Percentiles rank a stretch among this genome's conserved stretches.
Evolutionary conservation across 176 grass and related monocot genomes (phyloP).

Genomic region (Metroxylon sagu): DNA sequence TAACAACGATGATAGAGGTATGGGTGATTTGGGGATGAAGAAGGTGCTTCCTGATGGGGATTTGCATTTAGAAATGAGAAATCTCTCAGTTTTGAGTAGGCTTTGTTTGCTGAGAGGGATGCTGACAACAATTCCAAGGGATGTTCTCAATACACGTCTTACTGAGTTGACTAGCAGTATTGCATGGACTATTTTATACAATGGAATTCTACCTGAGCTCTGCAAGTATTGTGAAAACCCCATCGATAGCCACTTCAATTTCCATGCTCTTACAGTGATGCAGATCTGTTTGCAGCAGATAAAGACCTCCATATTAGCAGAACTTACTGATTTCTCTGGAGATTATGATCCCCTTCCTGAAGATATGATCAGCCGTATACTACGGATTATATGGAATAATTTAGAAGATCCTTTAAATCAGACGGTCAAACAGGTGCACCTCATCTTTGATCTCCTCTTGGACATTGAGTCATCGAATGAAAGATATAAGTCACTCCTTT

Average conservation of each 20-base stretch:
- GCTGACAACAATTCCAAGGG: slow-evolving; percentile 74
- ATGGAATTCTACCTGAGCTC: slow-evolving; percentile 78
- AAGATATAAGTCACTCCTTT: slow-evolving; percentile 37
- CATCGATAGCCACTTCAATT: slow-evolving; percentile 92
- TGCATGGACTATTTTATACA: slow-evolving; percentile 76
- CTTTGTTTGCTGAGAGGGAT: slow-evolving; percentile 93
- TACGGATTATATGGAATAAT: slow-evolving; percentile 95
- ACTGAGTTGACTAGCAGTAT: slow-evolving; percentile 28
- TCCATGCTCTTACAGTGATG: slow-evolving; percentile 92
- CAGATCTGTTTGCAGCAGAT: slow-evolving; percentile 99
- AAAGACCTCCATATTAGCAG: slow-evolving; percentile 64
- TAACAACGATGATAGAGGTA: slow-evolving; percentile 10
- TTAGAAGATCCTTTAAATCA: slow-evolving; percentile 94
- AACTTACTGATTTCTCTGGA: slow-evolving; percentile 53
- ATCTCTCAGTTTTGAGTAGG: slow-evolving; percentile 72
- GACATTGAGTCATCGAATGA: slow-evolving; percentile 58
- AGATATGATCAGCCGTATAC: slow-evolving; percentile 39
- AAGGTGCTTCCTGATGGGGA: slow-evolving; percentile 35
- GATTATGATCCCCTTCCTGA: slow-evolving; percentile 54
- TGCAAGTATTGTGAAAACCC: slow-evolving; percentile 92
- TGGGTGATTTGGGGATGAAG: not conserved
- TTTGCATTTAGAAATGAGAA: slow-evolving; percentile 43
- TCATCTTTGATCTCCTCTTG: slow-evolving; percentile 93
- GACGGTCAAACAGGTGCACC: slow-evolving; percentile 95
- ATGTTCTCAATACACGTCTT: slow-evolving; percentile 43